Base-by-base conservation (phyloP, 805 yeast species). In the Metschnikowia shivogae region DNA sequence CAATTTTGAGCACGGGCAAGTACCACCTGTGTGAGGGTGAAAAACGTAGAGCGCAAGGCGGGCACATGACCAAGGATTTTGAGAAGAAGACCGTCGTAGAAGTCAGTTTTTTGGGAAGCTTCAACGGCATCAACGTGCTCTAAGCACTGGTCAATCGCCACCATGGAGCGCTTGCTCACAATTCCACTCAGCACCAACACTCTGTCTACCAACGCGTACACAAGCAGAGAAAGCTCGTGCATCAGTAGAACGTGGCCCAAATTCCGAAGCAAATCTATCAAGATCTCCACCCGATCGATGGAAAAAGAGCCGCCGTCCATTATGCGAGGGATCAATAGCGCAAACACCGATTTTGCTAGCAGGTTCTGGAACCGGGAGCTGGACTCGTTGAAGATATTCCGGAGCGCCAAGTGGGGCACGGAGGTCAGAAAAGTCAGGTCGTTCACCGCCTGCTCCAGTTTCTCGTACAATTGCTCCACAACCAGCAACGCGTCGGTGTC, bases 201-300 rank as follows among this genome's bases (percentile, higher is more conserved):
- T 2, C 73, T 60, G 1, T 57, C 52, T 9, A 74, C 57, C 36
- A 80, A 61, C 26, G 54, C 50, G 45, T 53, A 17, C 26, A 62
- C 34, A 53, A 66, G 28, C 46, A 48, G 35, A 56, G 6, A 61
- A 50, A 73, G 45, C 43, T 78, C 80, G 0, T 53, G 58, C 4
- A 55, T 47, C 0, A 66, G 50, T 29, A 81, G 62, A 4, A 64
- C 63, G 13, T 63, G 53, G 3, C 83, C 81, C 47, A 80, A 63
- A 44, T 72, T 68, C 46, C 72, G 73, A 38, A 81, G 63, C 34
- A 84, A 52, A 53, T 82, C 88, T 19, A 76, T 69, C 36, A 83
- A 59, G 5, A 82, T 72, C 57, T 85, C 92, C 50, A 83, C 73
- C 34, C 74, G 65, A 54, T 85, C 89, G 30, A 82, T 71, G 10